Evolutionary conservation across 2,329 filamentous ascomycete genomes (phyloP).

Genomic region (Diaporthe longicolla): DNA sequence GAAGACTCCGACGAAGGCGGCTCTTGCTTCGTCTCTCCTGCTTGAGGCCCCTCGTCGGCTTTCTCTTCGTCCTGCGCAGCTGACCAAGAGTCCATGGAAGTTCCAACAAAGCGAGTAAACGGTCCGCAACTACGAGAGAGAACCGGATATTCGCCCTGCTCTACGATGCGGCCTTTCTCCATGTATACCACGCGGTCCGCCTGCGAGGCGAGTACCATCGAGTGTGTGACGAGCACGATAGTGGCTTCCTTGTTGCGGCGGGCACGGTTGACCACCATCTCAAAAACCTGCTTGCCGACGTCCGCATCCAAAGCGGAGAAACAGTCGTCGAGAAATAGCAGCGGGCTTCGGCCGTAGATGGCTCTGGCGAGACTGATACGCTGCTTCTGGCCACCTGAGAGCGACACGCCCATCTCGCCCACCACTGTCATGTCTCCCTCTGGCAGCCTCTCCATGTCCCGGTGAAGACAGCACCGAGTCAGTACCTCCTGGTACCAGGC

Average conservation of each 20-base stretch:
- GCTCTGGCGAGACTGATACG: slow-evolving; percentile 45
- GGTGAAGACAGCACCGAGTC: slow-evolving; percentile 71
- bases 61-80: slow-evolving; percentile 64
- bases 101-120: slow-evolving; percentile 29
- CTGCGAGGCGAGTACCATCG: slow-evolving; percentile 70
- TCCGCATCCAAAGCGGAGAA: slow-evolving; percentile 41
- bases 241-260: slow-evolving; percentile 43
- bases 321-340: slow-evolving; percentile 43
- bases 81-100: slow-evolving; percentile 59
- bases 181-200: slow-evolving; percentile 77
- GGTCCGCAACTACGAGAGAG: slow-evolving; percentile 20
- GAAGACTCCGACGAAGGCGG: neutral
- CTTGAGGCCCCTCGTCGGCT: slow-evolving; percentile 61
- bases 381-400: slow-evolving; percentile 47
- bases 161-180: slow-evolving; percentile 74
- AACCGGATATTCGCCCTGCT: slow-evolving; percentile 68
- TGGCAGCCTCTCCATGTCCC: slow-evolving; percentile 70
- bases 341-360: slow-evolving; percentile 35
- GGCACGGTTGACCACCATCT: slow-evolving; percentile 44
- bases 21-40: neutral
- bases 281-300: slow-evolving; percentile 38
- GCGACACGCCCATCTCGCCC: slow-evolving; percentile 44
- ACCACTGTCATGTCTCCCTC: slow-evolving; percentile 44
- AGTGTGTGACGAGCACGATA: slow-evolving; percentile 55
- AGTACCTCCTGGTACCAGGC: slow-evolving; percentile 75